A percentile compares a stretch with the other conserved stretches of the same genome.
Evolutionary conservation across 805 yeast genomes (phyloP).

Genomic region (Monosporozyma unispora): DNA sequence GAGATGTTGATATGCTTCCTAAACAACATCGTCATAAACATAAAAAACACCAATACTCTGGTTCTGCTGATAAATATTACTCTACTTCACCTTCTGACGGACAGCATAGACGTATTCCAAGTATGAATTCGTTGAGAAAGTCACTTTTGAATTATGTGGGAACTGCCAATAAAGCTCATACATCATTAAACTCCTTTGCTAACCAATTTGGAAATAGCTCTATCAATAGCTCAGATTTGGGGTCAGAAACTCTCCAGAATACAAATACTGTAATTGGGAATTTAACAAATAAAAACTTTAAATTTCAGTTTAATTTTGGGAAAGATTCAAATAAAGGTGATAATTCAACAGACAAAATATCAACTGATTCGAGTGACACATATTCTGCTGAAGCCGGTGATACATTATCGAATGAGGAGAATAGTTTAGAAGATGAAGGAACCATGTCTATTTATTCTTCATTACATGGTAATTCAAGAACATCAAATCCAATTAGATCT

Average conservation of each 20-base stretch:
- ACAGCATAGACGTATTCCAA: slow-evolving; percentile 7
- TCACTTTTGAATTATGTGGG: slow-evolving; percentile 21
- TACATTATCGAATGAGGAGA: slow-evolving; percentile 5
- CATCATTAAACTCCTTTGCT: background rate
- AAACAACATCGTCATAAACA: background rate
- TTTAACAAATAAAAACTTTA: slow-evolving; percentile 22
- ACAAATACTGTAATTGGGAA: slow-evolving; percentile 17
- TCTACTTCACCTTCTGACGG: background rate
- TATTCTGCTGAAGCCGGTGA: background rate
- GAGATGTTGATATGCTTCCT: slow-evolving; percentile 21
- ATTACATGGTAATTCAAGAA: slow-evolving; percentile 32
- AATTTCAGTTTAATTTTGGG: slow-evolving; percentile 28
- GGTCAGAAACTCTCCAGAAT: slow-evolving; percentile 1
- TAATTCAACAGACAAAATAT: background rate
- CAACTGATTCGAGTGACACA: background rate
- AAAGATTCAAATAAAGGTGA: slow-evolving; percentile 1
- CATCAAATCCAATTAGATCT: slow-evolving; percentile 29
- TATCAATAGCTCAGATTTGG: background rate
- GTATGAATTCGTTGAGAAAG: slow-evolving; percentile 17
- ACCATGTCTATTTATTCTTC: slow-evolving; percentile 61
- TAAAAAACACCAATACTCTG: slow-evolving; percentile 3
- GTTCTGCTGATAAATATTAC: background rate
- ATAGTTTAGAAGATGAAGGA: slow-evolving; percentile 47
- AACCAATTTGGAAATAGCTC: background rate
- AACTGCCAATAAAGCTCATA: background rate